Conservation (phyloP, 257 asterid species). For the Fraxinus pennsylvanica region DNA sequence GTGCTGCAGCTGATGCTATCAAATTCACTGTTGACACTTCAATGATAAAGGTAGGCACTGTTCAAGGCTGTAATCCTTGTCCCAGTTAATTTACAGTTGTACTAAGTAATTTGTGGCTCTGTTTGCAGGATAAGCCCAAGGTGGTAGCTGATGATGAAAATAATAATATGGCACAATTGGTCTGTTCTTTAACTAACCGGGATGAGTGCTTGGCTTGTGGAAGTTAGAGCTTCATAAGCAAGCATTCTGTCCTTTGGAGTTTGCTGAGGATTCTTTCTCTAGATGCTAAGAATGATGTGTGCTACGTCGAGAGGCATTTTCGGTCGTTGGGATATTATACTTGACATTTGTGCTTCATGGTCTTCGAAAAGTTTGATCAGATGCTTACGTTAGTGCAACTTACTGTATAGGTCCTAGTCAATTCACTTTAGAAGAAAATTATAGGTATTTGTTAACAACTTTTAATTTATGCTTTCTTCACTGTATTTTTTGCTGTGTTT, state of each 20-base stretch:
- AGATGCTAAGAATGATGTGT: neutral
- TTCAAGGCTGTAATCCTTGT: neutral
- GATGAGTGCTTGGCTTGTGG: slow-evolving; percentile 76
- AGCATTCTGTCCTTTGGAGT: neutral
- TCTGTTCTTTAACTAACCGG: slow-evolving; percentile 73
- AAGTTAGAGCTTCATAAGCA: slow-evolving; percentile 39
- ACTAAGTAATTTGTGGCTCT: neutral
- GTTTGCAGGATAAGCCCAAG: slow-evolving; percentile 37
- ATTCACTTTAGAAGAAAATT: neutral
- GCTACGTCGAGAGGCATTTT: neutral
- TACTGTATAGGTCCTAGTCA: neutral
- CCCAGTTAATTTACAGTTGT: neutral
- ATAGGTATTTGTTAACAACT: neutral
- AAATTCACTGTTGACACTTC: slow-evolving; percentile 52
- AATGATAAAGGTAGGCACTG: slow-evolving; percentile 37
- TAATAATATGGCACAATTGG: slow-evolving; percentile 73
- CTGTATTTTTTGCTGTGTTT: neutral
- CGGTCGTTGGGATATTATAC: neutral
- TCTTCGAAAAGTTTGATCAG: slow-evolving; percentile 7
- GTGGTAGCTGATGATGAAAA: slow-evolving; percentile 46
- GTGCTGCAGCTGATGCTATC: slow-evolving; percentile 60
- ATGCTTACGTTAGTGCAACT: neutral
- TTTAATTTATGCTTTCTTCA: neutral
- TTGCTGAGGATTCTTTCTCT: neutral
- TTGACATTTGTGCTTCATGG: slow-evolving; percentile 3